These are phyloP conservation scores for Ophiostoma sp. DNA, from an alignment of 2,329 filamentous ascomycete species.

Conservation along the genomic window DNA sequence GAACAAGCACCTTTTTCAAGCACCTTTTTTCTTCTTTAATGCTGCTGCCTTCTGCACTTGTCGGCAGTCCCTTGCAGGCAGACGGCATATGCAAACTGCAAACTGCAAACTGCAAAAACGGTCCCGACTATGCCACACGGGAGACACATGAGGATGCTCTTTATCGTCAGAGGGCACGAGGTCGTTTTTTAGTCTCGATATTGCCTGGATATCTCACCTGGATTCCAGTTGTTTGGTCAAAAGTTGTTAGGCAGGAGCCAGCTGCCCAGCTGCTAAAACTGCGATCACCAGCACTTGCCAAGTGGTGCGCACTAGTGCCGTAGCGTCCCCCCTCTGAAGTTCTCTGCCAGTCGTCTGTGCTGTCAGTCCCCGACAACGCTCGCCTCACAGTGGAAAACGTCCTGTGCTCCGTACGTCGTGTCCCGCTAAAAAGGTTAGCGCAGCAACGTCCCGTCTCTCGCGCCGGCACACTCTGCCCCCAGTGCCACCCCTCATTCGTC, in stretches of 20 bases:
- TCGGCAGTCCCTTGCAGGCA: constrained; percentile 31
- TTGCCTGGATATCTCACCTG: not conserved
- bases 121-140: not conserved
- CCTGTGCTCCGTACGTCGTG: constrained; percentile 14
- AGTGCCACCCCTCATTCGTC: not conserved
- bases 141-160: not conserved
- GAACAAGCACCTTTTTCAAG: not conserved
- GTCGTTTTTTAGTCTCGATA: not conserved
- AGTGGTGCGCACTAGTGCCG: not conserved
- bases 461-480: not conserved
- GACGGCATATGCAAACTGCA: constrained; percentile 25
- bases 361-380: not conserved
- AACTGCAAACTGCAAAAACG: not conserved
- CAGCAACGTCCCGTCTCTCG: constrained; percentile 23
- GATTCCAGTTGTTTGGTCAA: not conserved
- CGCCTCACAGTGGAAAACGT: not conserved
- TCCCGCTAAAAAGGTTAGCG: constrained; percentile 17
- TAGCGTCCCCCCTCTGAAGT: constrained; percentile 12
- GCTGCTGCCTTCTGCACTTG: constrained; percentile 11
- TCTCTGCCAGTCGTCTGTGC: not conserved
- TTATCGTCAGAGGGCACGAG: not conserved
- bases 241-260: not conserved
- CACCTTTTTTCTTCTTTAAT: not conserved
- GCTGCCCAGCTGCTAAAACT: not conserved
- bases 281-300: constrained; percentile 8